Evolutionary conservation across 106 monocot genomes (phyloP).

Genomic region (Gastrodia elata): DNA sequence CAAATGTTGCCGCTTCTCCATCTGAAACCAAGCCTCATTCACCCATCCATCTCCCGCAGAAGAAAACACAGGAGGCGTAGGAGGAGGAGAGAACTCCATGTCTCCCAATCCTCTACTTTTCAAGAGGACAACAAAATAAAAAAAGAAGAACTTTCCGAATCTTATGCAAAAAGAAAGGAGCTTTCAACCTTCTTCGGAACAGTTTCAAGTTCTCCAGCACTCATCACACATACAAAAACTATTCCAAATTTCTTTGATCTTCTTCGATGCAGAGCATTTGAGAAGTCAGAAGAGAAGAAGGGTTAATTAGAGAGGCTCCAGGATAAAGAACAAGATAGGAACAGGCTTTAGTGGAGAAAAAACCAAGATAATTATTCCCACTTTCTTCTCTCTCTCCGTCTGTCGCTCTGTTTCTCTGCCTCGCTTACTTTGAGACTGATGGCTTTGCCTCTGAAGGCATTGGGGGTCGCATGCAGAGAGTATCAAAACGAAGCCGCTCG

Average conservation of each 20-base stretch:
- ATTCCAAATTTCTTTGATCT: background rate
- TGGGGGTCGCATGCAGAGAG: slow-evolving; percentile 1
- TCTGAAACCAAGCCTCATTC: background rate
- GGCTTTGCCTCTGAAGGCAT: background rate
- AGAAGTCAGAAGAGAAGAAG: background rate
- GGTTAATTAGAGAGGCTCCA: background rate
- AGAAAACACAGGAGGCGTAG: slow-evolving; percentile 13
- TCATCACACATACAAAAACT: background rate
- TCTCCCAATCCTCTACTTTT: background rate
- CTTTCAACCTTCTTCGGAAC: background rate
- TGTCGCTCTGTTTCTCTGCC: background rate
- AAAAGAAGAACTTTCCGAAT: background rate
- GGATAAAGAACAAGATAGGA: background rate
- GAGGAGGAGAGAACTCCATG: slow-evolving; percentile 17
- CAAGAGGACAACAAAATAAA: background rate
- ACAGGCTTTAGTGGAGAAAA: background rate
- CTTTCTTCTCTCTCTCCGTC: background rate
- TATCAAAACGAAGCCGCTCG: slow-evolving; percentile 1
- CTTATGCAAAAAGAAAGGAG: background rate
- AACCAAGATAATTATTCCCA: background rate
- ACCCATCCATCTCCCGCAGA: background rate
- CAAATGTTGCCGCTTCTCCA: background rate
- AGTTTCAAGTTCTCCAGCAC: background rate
- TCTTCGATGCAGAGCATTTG: background rate
- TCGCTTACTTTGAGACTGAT: slow-evolving; percentile 7